A percentile compares a stretch with the other conserved stretches of the same genome.
Conservation (phyloP, 306 rosid genomes). For the Ammopiptanthus mongolicus region DNA sequence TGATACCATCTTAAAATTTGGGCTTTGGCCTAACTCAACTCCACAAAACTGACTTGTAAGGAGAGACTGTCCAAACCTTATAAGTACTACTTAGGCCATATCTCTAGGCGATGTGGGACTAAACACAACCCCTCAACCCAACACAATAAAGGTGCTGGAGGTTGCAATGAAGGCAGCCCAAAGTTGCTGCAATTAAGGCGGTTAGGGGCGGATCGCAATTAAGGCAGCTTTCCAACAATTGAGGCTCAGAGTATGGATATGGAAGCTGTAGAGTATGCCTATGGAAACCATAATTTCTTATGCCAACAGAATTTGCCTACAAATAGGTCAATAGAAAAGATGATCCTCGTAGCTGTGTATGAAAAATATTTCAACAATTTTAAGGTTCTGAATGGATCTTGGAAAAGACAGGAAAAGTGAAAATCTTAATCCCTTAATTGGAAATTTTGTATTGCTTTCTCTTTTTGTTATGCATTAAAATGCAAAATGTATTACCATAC, state of each 20-base stretch:
- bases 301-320: conserved; percentile 80
- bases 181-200: no score
- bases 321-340: conserved; percentile 5
- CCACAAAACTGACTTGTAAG: no score
- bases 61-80: no score
- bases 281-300: conserved; percentile 65
- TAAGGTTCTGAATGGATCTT: background rate
- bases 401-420: background rate
- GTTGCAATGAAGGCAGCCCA: no score
- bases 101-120: no score
- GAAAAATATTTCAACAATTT: background rate
- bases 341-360: background rate
- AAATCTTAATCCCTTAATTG: background rate
- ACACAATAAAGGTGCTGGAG: no score
- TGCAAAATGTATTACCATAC: background rate
- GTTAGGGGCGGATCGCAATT: no score
- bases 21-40: no score
- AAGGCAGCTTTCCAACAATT: no score
- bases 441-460: background rate
- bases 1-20: no score
- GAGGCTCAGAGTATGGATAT: conserved; percentile 59
- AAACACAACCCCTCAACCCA: no score
- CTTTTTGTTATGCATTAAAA: background rate
- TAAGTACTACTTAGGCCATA: no score
- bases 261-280: conserved; percentile 73